Evolutionary conservation across 1,139 yeast species (phyloP), one percentile per base, ranked within the genome.

Genomic region (Blastobotrys capitulatus): DNA sequence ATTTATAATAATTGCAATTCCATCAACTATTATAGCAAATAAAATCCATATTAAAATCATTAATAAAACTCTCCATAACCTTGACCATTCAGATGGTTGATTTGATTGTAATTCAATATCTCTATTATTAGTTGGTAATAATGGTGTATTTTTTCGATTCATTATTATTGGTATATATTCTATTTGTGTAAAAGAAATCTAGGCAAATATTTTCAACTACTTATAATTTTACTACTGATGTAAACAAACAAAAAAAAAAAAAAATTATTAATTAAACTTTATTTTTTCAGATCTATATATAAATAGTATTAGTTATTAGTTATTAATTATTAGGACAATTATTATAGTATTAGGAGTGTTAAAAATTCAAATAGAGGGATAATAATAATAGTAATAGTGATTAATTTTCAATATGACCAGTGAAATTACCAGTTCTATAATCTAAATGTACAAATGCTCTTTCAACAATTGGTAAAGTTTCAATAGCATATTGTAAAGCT

Each of bases 401-500:
- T 19, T 39, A 27, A 32, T 39, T 38, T 10, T 57, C 59, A 12
- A 65, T 44, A 50, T 68, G 72, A 16, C 72, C 72, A 4, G 69
- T 61, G 54, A 64, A 68, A 53, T 68, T 68, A n/a, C 68, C 72
- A 9, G 66, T 56, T 18, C 72, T 58, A 50, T 85, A 85, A 59
- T 86, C 95, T 38, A 86, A 75, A 62, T 86, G 95, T 12, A 85
- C 94, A 71, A 82, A 86, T 1, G 92, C 89, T 48, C 95, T 72
- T 62, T 85, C 92, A 2, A 86, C 89, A 66, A 74, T 78, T 0
- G 92, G 89, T 49, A 86, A 69, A 0, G 89, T 80, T 58, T 86
- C 94, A 38, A 86, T 73, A 1, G 94, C 86, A 61, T 85, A 86
- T 65, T 86, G 94, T 43, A 86, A 68, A 0, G 90, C 83, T 64